phyloP scores from a whole-genome alignment of 371 early-diverging fungal species.

The Mucor sp. region DNA sequence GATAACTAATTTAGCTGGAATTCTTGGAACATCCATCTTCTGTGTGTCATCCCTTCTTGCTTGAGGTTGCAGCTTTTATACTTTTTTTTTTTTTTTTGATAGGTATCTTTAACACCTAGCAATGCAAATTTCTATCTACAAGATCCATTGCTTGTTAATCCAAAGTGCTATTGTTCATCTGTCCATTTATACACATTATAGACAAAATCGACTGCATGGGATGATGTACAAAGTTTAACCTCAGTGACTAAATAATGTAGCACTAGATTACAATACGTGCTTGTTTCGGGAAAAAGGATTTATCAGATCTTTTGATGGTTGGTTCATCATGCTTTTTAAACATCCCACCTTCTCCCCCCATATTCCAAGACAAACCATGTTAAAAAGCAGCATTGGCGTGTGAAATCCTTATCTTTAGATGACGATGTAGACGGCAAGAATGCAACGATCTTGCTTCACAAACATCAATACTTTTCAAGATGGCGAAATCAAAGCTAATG shows the following conservation, averaged over 20 bases:
- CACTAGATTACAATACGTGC: not conserved
- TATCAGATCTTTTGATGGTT: slow-evolving; percentile 5
- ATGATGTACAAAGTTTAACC: not conserved
- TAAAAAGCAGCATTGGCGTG: not conserved
- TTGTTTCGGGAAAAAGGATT: slow-evolving; percentile 7
- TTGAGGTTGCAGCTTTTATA: not conserved
- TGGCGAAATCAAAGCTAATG: not conserved
- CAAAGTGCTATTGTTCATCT: no score
- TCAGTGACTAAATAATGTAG: not conserved
- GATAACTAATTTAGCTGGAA: not conserved
- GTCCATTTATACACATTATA: not conserved
- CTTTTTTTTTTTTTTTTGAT: no score
- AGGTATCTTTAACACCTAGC: not conserved
- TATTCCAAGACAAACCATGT: not conserved
- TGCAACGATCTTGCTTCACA: not conserved
- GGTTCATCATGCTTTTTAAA: not conserved
- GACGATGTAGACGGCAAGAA: not conserved
- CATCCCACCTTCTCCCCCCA: not conserved
- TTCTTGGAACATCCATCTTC: not conserved
- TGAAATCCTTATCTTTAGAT: slow-evolving; percentile 31
- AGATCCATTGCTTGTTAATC: no score
- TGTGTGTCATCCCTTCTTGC: not conserved
- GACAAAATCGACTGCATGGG: not conserved
- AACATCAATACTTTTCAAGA: not conserved
- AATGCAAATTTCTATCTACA: no score